phyloP scores from a whole-genome alignment of 176 grass and related monocot genomes.

The Aegilops bicornis region DNA sequence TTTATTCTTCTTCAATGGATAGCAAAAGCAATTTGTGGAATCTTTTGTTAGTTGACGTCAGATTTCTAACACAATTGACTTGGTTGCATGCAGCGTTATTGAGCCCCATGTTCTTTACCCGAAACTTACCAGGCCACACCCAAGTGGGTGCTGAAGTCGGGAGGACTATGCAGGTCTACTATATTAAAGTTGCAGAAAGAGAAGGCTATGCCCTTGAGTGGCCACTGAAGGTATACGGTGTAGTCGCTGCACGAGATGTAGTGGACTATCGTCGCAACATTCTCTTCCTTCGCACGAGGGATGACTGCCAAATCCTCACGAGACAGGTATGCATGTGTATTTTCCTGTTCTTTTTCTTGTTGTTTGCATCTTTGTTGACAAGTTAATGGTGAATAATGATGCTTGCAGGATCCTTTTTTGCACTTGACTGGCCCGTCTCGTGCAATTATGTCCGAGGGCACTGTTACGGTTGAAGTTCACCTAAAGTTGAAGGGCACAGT shows the following conservation, averaged over 20 bases:
- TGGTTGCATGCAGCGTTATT: background rate
- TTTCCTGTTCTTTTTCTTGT: background rate
- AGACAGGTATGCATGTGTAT: background rate
- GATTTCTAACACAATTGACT: background rate
- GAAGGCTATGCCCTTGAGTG: background rate
- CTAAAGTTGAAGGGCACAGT: background rate
- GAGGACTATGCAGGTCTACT: background rate
- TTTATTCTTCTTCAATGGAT: background rate
- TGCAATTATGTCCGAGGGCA: background rate
- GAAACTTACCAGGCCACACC: background rate
- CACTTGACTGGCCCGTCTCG: background rate
- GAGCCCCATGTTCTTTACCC: background rate
- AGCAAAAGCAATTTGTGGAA: background rate
- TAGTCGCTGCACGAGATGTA: background rate
- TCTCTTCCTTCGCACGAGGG: background rate
- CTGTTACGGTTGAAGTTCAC: background rate
- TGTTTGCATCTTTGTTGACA: background rate
- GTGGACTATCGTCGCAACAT: conserved; percentile 1
- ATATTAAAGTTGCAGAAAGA: background rate
- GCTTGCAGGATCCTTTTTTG: background rate
- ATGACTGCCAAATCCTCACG: background rate
- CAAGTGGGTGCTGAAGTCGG: background rate
- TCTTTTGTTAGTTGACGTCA: background rate
- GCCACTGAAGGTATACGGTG: background rate
- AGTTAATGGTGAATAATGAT: background rate